A percentile compares a stretch with the other conserved stretches of the same genome.
These are phyloP conservation scores for Byssochlamys sp. DNA, from an alignment of 2,329 filamentous ascomycete species.

Conservation along the genomic window DNA sequence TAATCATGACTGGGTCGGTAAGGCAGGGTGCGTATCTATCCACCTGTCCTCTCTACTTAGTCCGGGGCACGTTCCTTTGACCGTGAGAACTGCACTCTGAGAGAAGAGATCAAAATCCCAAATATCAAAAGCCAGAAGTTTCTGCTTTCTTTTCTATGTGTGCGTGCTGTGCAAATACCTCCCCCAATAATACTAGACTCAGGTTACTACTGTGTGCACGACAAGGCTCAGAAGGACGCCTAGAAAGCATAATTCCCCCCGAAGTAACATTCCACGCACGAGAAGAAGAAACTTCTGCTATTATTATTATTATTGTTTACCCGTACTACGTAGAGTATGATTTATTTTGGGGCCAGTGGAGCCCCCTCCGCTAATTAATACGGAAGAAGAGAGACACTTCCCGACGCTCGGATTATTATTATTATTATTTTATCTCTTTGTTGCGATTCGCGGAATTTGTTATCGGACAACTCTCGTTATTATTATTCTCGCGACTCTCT, in stretches of 20 bases:
- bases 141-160: too few relatives aligned
- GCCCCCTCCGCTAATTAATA: neutral
- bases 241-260: neutral
- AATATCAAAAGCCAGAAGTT: too few relatives aligned
- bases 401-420: neutral
- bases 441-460: neutral
- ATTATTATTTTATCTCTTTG: neutral
- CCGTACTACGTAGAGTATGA: neutral
- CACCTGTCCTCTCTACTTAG: neutral
- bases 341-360: neutral
- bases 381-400: neutral
- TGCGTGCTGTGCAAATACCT: too few relatives aligned
- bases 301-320: too few relatives aligned
- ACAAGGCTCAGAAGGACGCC: neutral
- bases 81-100: too few relatives aligned
- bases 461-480: too few relatives aligned
- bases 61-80: neutral
- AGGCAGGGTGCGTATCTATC: neutral
- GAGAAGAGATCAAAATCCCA: too few relatives aligned
- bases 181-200: too few relatives aligned
- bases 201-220: too few relatives aligned
- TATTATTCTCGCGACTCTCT: neutral
- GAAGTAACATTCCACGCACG: neutral
- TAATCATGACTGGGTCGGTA: neutral
- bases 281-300: neutral